These are phyloP conservation scores for Iris pallida DNA, from an alignment of 116 monocot genomes.

Conservation along the genomic window DNA sequence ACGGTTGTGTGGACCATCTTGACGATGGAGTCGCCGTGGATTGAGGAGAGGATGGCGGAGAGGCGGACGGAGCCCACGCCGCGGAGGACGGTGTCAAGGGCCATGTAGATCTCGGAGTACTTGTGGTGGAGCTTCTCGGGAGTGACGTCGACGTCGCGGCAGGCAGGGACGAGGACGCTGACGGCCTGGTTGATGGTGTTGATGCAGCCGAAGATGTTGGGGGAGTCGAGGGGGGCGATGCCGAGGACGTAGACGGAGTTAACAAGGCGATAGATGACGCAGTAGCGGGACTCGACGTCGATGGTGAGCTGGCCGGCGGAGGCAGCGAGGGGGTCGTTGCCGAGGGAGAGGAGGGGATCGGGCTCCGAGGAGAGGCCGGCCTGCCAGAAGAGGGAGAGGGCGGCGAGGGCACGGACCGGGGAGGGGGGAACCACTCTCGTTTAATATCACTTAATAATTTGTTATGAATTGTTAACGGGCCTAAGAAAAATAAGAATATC, in stretches of 20 bases:
- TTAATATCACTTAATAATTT: no score
- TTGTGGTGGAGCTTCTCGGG: constrained; percentile 89
- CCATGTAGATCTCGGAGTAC: constrained; percentile 98
- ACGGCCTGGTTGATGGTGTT: constrained; percentile 91
- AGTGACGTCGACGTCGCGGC: constrained; percentile 92
- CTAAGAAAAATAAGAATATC: no score
- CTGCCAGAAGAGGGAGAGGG: constrained; percentile 37
- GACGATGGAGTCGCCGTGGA: constrained; percentile 83
- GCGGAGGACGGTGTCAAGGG: constrained; percentile 87
- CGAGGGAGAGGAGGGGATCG: constrained; percentile 52
- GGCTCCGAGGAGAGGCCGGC: constrained; percentile 67
- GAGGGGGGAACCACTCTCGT: constrained; percentile 50
- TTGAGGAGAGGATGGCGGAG: constrained; percentile 76
- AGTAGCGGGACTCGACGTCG: constrained; percentile 70
- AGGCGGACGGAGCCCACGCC: constrained; percentile 81
- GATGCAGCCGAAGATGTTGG: no score
- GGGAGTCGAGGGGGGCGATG: no score
- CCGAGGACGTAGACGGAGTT: constrained; percentile 87
- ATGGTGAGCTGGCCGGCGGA: constrained; percentile 81
- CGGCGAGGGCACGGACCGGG: constrained; percentile 31
- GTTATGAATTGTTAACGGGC: no score
- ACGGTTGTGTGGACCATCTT: constrained; percentile 76
- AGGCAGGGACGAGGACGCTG: constrained; percentile 81
- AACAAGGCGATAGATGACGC: constrained; percentile 86
- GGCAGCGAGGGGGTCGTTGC: constrained; percentile 86